A percentile compares a stretch with the other conserved stretches of the same genome.
Evolutionary conservation across 805 yeast species (phyloP).

Genomic region (Cyberlindnera nakhonratchasimensis): DNA sequence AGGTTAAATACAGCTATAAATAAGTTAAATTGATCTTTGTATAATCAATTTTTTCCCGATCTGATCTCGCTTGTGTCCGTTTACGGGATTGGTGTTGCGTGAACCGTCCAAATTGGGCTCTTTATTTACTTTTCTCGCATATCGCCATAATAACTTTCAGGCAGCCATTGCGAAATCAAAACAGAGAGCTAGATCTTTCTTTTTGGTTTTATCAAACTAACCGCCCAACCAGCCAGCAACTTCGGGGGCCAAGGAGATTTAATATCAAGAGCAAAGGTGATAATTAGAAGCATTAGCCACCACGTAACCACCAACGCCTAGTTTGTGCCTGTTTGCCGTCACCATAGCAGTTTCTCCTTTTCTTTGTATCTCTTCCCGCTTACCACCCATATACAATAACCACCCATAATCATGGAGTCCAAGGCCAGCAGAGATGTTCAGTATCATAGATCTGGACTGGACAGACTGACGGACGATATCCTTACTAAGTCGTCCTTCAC

Average conservation of each 20-base stretch:
- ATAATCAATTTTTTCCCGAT: background rate
- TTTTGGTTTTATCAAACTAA: no score
- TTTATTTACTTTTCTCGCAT: slow-evolving; percentile 8
- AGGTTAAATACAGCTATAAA: background rate
- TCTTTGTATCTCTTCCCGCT: no score
- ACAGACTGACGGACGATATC: slow-evolving; percentile 22
- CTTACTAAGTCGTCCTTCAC: slow-evolving; percentile 19
- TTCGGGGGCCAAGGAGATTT: no score
- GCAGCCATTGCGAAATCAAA: slow-evolving; percentile 4
- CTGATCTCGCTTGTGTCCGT: background rate
- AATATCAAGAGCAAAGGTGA: no score
- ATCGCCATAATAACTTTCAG: slow-evolving; percentile 4
- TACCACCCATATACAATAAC: background rate
- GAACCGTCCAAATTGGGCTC: slow-evolving; percentile 10
- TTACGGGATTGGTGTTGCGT: slow-evolving; percentile 6
- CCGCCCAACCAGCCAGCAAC: no score
- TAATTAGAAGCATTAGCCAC: no score
- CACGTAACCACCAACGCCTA: no score
- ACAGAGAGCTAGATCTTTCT: background rate
- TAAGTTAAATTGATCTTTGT: background rate
- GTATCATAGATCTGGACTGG: slow-evolving; percentile 18
- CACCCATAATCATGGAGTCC: slow-evolving; percentile 1
- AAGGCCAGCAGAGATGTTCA: slow-evolving; percentile 9
- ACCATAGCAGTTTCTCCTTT: no score
- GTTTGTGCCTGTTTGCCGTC: no score